These are phyloP conservation scores for Trichoderma afroharzianum DNA, from an alignment of 2,329 filamentous ascomycete species.

Conservation along the genomic window DNA sequence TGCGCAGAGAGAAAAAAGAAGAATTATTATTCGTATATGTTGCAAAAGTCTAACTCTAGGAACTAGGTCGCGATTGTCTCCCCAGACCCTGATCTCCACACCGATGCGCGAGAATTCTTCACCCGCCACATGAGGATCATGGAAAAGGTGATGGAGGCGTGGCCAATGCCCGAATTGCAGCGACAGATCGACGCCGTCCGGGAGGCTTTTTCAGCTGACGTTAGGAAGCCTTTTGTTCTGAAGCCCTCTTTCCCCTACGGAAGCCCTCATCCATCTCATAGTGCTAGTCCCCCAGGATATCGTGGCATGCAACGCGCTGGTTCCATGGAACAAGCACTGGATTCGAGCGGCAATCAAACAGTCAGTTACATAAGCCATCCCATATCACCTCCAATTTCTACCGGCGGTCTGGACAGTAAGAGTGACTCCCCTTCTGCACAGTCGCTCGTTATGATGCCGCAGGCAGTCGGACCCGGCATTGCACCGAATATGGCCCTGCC, in stretches of 20 bases:
- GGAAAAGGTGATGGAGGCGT: slow-evolving; percentile 76
- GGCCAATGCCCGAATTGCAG: slow-evolving; percentile 87
- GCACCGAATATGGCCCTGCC: slow-evolving; percentile 55
- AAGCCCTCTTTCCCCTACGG: slow-evolving; percentile 85
- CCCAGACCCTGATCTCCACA: slow-evolving; percentile 82
- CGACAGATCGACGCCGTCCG: slow-evolving; percentile 85
- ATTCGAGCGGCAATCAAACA: slow-evolving; percentile 51
- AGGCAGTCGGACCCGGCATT: slow-evolving; percentile 51
- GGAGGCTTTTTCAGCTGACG: slow-evolving; percentile 86
- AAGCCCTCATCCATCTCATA: slow-evolving; percentile 64
- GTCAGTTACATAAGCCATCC: slow-evolving; percentile 68
- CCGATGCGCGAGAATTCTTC: slow-evolving; percentile 83
- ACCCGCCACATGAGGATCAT: slow-evolving; percentile 90
- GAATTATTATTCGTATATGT: neutral
- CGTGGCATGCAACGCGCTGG: slow-evolving; percentile 44
- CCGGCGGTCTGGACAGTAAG: slow-evolving; percentile 69
- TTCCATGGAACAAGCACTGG: slow-evolving; percentile 54
- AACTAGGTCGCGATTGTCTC: slow-evolving; percentile 83
- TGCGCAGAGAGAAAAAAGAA: neutral
- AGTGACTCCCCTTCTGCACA: slow-evolving; percentile 71
- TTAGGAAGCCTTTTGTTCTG: slow-evolving; percentile 78
- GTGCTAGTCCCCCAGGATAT: slow-evolving; percentile 58
- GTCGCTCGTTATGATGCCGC: slow-evolving; percentile 68
- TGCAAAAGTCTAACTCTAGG: neutral
- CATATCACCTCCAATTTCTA: slow-evolving; percentile 77